phyloP scores from a whole-genome alignment of 306 rosid species.

The Cicer chorassanicum region DNA sequence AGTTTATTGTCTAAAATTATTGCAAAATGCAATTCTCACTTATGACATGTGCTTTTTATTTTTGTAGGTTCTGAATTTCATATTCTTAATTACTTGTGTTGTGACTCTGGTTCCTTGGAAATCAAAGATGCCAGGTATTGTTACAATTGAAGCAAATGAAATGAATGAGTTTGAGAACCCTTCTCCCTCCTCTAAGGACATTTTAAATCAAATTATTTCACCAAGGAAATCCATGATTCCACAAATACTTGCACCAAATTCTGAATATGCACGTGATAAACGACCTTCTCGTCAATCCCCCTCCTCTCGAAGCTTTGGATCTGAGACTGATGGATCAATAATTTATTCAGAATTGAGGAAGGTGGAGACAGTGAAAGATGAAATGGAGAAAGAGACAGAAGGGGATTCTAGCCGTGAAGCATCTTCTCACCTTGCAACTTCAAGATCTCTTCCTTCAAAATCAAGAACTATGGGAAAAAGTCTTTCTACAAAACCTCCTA shows the following conservation, averaged over 20 bases:
- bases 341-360: constrained; percentile 77
- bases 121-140: constrained; percentile 73
- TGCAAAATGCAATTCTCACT: constrained; percentile 17
- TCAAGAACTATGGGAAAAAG: constrained; percentile 54
- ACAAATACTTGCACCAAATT: constrained; percentile 18
- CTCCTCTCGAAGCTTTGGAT: constrained; percentile 66
- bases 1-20: constrained; percentile 19
- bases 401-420: constrained; percentile 55
- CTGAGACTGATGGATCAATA: constrained; percentile 67
- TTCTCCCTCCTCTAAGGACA: constrained; percentile 51
- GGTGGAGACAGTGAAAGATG: constrained; percentile 80
- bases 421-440: constrained; percentile 52
- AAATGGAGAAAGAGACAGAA: constrained; percentile 50
- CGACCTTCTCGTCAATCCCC: constrained; percentile 77
- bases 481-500: constrained; percentile 63
- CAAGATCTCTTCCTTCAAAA: constrained; percentile 51
- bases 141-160: constrained; percentile 47
- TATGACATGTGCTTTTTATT: not conserved
- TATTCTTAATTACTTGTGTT: constrained; percentile 15
- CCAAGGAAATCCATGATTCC: constrained; percentile 52
- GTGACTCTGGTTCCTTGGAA: constrained; percentile 43
- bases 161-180: constrained; percentile 48
- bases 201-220: constrained; percentile 40
- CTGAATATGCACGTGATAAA: constrained; percentile 50
- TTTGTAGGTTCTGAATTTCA: constrained; percentile 51